These are phyloP conservation scores for Rhizopogon vulgaris DNA, from an alignment of 768 basidiomycete species.

Conservation along the genomic window DNA sequence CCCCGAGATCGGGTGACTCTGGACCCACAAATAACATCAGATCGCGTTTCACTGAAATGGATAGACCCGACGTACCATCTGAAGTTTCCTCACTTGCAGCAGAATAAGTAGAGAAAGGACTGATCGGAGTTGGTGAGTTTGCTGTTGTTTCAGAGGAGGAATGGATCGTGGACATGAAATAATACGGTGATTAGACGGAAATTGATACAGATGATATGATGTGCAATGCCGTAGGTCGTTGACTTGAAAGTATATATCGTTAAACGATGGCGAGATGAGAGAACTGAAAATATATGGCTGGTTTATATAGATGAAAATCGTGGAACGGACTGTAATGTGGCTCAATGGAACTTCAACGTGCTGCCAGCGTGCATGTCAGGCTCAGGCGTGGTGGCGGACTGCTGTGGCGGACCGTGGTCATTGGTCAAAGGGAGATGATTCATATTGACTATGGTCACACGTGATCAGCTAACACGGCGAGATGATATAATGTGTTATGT, in stretches of 20 bases:
- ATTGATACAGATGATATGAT: not conserved
- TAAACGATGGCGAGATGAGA: not conserved
- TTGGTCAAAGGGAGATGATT: no score
- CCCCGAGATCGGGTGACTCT: constrained; percentile 70
- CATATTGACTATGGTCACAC: no score
- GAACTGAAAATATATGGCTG: not conserved
- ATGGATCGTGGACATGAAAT: constrained; percentile 21
- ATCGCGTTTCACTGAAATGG: not conserved
- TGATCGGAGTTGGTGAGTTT: constrained; percentile 28
- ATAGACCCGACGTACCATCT: constrained; percentile 30
- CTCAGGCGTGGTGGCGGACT: not conserved
- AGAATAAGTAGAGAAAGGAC: constrained; percentile 34
- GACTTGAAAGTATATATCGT: not conserved
- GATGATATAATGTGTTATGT: no score
- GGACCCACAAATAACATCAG: constrained; percentile 3
- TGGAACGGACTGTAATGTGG: not conserved
- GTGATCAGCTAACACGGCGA: no score
- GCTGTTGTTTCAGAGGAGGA: constrained; percentile 31
- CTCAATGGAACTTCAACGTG: not conserved
- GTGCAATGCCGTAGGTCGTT: not conserved
- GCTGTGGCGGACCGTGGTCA: no score
- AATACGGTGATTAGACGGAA: constrained; percentile 3
- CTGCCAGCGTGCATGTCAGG: constrained; percentile 1
- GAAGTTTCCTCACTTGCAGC: constrained; percentile 46
- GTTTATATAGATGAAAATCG: not conserved